Evolutionary conservation across 2,329 filamentous ascomycete species (phyloP), one percentile per base, ranked within the genome.

Genomic region (Emmonsiellopsis sp.): DNA sequence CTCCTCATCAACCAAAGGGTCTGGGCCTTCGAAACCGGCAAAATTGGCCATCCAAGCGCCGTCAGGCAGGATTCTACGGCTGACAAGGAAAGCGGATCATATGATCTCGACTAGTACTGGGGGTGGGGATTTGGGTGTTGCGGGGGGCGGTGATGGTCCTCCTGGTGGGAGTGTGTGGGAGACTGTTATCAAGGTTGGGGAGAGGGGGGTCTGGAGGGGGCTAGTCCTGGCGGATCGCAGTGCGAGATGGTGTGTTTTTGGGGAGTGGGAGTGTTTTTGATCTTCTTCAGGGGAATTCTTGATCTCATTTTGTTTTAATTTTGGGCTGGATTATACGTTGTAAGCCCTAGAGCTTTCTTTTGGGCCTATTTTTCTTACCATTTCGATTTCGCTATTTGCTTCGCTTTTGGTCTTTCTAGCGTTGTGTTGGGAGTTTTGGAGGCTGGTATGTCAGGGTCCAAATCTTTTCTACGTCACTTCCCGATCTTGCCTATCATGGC

Each of bases 1-100:
- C 16, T 85, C 85, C 0, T 70, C 69, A 2, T 63, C 54, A n/a
- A 65, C 64, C 61, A 43, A 55, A 7, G 44, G 42, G 11, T 45
- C 20, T 6, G 42, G 51, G 15, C 65, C 68, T 1, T 70, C 83
- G 66, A 98, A 98, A 70, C 92, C 93, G 2, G 93, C 93, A 5
- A 98, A 98, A 70, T 72, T 98, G 52, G 93, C 93, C 0, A 92
- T 98, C 53, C 93, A 98, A 71, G 89, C 87, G 5, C 93, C 93
- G 0, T 87, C 86, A 32, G 93, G 94, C 57, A 97, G 97, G 74
- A 97, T 98, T 61, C 80, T 97, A 55, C 79, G 93, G 51, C 76
- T 77, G 34, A 75, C 67, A 31, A 70, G 75, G 30, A 76, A 76
- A 57, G 69, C 71, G 6, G 75, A 77, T 42, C 72, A 75, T 53